Evolutionary conservation across 805 yeast genomes (phyloP).

Genomic region (Candida patagonica): DNA sequence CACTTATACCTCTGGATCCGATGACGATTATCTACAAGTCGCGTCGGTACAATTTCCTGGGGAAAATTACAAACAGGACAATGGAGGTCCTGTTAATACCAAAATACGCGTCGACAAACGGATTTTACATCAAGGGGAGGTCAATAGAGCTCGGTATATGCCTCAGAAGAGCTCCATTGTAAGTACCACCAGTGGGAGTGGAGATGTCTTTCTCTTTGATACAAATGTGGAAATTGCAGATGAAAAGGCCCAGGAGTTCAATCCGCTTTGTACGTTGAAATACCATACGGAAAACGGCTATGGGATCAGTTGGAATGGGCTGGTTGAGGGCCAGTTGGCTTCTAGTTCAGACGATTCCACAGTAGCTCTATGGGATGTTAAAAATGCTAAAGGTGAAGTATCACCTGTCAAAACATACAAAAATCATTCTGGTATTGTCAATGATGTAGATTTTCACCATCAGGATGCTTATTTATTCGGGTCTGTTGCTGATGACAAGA

Average conservation of each 20-base stretch:
- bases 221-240: slow-evolving; percentile 7
- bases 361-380: slow-evolving; percentile 63
- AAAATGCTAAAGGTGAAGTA: slow-evolving; percentile 18
- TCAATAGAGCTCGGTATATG: slow-evolving; percentile 51
- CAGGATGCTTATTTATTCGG: slow-evolving; percentile 42
- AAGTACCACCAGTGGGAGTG: slow-evolving; percentile 43
- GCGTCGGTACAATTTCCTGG: slow-evolving; percentile 13
- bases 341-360: slow-evolving; percentile 61
- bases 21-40: slow-evolving; percentile 16
- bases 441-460: slow-evolving; percentile 55
- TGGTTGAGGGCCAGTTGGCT: slow-evolving; percentile 35
- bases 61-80: slow-evolving; percentile 3
- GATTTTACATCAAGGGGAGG: slow-evolving; percentile 60
- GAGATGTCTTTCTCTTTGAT: slow-evolving; percentile 25
- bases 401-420: slow-evolving; percentile 5
- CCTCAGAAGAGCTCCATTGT: slow-evolving; percentile 38
- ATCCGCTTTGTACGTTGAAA: slow-evolving; percentile 13
- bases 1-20: slow-evolving; percentile 16
- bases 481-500: slow-evolving; percentile 60
- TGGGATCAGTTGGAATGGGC: slow-evolving; percentile 59
- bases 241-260: slow-evolving; percentile 4
- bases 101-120: slow-evolving; percentile 29
- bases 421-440: slow-evolving; percentile 31
- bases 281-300: slow-evolving; percentile 57
- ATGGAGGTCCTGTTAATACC: slow-evolving; percentile 2